These are phyloP conservation scores for Chlorella sp. DNA, from an alignment of 139 green algal genomes.

Conservation along the genomic window DNA sequence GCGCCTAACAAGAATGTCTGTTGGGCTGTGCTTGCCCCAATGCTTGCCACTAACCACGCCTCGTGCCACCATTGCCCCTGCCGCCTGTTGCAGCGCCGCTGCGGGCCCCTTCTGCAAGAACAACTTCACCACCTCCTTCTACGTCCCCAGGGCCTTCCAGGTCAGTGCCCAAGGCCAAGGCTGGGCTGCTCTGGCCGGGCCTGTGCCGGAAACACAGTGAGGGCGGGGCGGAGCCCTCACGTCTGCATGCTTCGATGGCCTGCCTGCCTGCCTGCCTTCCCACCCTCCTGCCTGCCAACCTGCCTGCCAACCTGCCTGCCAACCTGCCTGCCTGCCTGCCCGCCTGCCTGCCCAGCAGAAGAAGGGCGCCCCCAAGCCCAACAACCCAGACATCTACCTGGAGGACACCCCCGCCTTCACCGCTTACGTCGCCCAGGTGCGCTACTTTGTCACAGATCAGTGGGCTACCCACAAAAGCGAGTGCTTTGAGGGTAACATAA, in stretches of 20 bases:
- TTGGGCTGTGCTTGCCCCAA: too few species aligned
- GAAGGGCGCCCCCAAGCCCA: constrained; percentile 57
- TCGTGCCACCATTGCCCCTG: too few species aligned
- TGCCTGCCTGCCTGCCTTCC: too few species aligned
- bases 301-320: not conserved
- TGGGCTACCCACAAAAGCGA: not conserved
- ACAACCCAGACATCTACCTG: constrained; percentile 59
- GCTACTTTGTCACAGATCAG: not conserved
- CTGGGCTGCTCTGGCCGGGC: not conserved
- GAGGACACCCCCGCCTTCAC: constrained; percentile 32
- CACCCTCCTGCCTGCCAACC: constrained; percentile 23
- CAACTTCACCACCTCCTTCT: constrained; percentile 82
- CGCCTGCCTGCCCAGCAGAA: constrained; percentile 50
- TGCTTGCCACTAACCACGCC: too few species aligned
- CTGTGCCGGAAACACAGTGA: not conserved
- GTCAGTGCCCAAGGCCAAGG: constrained; percentile 26
- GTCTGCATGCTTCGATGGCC: too few species aligned
- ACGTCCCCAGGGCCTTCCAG: constrained; percentile 74
- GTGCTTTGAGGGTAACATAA: not conserved
- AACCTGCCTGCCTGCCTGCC: not conserved
- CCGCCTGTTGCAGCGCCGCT: not conserved
- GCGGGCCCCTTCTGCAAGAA: constrained; percentile 36
- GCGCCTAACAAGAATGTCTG: too few species aligned
- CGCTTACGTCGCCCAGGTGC: constrained; percentile 61
- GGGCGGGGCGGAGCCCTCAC: not conserved